Percentiles rank a stretch among this genome's conserved stretches.
Conservation (phyloP, 805 yeast genomes). For the Jamesozyma spencerorum region DNA sequence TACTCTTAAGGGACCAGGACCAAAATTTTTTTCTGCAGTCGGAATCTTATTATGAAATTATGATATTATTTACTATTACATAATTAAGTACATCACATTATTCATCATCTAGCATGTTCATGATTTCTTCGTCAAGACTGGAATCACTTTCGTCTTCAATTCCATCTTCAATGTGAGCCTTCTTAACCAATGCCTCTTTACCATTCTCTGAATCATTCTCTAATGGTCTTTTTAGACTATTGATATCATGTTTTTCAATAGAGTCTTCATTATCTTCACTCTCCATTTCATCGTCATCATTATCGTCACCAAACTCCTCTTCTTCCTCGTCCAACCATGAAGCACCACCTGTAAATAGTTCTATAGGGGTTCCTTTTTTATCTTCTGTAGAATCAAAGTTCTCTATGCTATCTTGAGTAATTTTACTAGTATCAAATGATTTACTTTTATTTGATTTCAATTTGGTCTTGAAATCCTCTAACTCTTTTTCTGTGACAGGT, state of each 20-base stretch:
- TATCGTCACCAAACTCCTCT: slow-evolving; percentile 19
- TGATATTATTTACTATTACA: not conserved
- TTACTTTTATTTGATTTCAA: slow-evolving; percentile 29
- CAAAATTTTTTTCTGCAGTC: too few relatives aligned
- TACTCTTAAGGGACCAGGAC: too few relatives aligned
- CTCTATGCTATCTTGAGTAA: slow-evolving; percentile 13
- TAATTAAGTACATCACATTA: not conserved
- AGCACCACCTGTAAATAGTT: slow-evolving; percentile 24
- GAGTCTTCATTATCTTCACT: slow-evolving; percentile 9
- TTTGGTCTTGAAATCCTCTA: slow-evolving; percentile 25
- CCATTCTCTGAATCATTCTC: not conserved
- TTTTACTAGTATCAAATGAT: slow-evolving; percentile 31
- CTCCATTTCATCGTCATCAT: slow-evolving; percentile 11
- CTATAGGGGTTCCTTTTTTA: slow-evolving; percentile 5
- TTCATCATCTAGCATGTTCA: slow-evolving; percentile 20
- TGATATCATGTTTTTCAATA: not conserved
- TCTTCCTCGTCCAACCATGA: slow-evolving; percentile 29
- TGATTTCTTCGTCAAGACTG: slow-evolving; percentile 25
- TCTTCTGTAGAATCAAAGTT: not conserved
- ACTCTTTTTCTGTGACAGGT: slow-evolving; percentile 37
- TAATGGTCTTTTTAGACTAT: not conserved
- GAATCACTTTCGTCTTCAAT: slow-evolving; percentile 20
- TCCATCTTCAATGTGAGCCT: slow-evolving; percentile 1
- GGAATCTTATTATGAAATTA: too few relatives aligned
- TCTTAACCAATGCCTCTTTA: not conserved